A percentile compares a stretch with the other conserved stretches of the same genome.
phyloP scores from a whole-genome alignment of 2,329 filamentous ascomycete genomes.

The Venturiaceae sp. region DNA sequence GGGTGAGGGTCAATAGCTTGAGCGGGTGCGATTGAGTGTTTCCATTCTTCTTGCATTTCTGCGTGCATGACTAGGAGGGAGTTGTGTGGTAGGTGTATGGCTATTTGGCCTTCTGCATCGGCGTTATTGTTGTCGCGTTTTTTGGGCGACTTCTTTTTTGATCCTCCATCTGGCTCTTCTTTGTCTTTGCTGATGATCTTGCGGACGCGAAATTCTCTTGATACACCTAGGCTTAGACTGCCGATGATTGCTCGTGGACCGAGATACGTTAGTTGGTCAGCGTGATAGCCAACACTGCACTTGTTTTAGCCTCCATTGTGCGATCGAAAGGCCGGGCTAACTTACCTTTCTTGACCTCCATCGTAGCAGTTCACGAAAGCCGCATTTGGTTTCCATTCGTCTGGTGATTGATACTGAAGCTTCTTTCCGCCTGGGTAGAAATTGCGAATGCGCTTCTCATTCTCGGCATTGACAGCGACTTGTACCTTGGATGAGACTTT shows the following conservation, averaged over 20 bases:
- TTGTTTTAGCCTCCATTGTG: background rate
- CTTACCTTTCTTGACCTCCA: slow-evolving; percentile 56
- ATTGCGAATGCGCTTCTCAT: slow-evolving; percentile 58
- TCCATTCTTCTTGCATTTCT: slow-evolving; percentile 97
- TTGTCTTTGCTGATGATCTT: slow-evolving; percentile 48
- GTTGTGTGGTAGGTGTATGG: slow-evolving; percentile 90
- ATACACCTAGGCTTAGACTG: slow-evolving; percentile 80
- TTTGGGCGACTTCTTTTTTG: slow-evolving; percentile 14
- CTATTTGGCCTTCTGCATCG: slow-evolving; percentile 73
- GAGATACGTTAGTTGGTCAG: slow-evolving; percentile 86
- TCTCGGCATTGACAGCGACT: slow-evolving; percentile 65
- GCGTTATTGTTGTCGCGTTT: slow-evolving; percentile 28
- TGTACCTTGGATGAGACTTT: slow-evolving; percentile 62
- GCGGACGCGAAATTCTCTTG: slow-evolving; percentile 86
- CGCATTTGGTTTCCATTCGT: slow-evolving; percentile 73
- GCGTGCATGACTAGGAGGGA: slow-evolving; percentile 92
- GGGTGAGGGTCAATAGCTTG: slow-evolving; percentile 76
- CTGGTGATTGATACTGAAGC: slow-evolving; percentile 65
- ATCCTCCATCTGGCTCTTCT: slow-evolving; percentile 6
- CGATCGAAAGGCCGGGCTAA: background rate
- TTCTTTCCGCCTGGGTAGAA: slow-evolving; percentile 62
- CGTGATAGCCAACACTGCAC: slow-evolving; percentile 71
- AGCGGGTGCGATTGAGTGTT: slow-evolving; percentile 73
- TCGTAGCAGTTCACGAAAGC: slow-evolving; percentile 93
- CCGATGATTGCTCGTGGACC: slow-evolving; percentile 84